phyloP scores from a whole-genome alignment of 495 filamentous ascomycete species.

The Daldinia grandis region DNA sequence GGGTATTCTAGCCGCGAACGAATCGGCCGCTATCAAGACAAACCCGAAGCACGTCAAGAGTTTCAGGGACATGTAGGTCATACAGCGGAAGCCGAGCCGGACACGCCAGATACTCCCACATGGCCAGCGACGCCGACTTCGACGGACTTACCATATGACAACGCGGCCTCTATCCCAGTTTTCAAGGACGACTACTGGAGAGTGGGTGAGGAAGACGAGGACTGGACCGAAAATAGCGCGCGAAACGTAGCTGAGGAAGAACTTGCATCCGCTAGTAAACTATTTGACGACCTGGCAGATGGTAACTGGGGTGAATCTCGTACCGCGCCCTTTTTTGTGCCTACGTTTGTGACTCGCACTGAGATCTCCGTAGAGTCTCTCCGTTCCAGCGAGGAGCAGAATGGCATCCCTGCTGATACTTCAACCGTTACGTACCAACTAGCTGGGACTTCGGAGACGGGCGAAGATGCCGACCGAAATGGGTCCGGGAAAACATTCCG shows the following conservation, averaged over 20 bases:
- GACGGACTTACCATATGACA: constrained; percentile 9
- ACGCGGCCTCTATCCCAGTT: neutral
- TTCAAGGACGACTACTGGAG: constrained; percentile 15
- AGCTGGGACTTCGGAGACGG: constrained; percentile 13
- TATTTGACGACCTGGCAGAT: constrained; percentile 28
- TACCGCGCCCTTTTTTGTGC: constrained; percentile 10
- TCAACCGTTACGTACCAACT: constrained; percentile 5
- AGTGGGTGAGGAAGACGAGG: neutral
- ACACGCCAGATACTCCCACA: neutral
- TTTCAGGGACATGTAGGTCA: constrained; percentile 75
- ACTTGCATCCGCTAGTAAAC: constrained; percentile 35
- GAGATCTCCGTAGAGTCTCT: constrained; percentile 43
- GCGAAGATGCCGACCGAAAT: neutral
- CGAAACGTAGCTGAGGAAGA: constrained; percentile 30
- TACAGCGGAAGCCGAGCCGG: constrained; percentile 64
- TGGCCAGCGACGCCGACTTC: constrained; percentile 20
- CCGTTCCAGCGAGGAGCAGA: constrained; percentile 13
- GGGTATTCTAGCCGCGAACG: constrained; percentile 83
- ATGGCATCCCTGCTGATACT: neutral
- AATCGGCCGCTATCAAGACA: constrained; percentile 38
- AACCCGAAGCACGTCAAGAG: constrained; percentile 54
- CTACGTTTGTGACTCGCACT: constrained; percentile 28
- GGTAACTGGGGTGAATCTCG: constrained; percentile 13
- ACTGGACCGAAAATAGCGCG: constrained; percentile 14
- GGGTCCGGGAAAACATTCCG: constrained; percentile 13